phyloP scores from a whole-genome alignment of 768 basidiomycete species.

The Termitomyces sp. region DNA sequence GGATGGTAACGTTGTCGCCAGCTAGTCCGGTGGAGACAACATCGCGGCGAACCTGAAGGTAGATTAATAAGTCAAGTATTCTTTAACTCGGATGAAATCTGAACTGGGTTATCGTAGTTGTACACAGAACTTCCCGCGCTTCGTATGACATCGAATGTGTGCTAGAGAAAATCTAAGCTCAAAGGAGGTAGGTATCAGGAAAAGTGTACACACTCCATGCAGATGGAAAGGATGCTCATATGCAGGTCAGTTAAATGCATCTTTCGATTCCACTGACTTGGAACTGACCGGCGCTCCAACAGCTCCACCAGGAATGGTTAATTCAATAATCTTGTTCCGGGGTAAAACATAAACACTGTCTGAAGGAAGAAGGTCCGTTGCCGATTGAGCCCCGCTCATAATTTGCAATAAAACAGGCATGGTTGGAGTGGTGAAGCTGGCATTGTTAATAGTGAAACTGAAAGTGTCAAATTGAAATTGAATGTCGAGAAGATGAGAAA shows the following conservation, averaged over 20 bases:
- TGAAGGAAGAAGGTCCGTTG: conserved; percentile 25
- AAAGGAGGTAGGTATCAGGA: neutral
- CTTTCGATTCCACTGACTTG: neutral
- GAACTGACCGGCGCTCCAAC: conserved; percentile 25
- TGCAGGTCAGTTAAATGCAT: conserved; percentile 1
- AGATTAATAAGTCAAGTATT: neutral
- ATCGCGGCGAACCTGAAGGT: conserved; percentile 17
- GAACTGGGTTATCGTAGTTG: conserved; percentile 42
- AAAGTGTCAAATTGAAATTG: neutral
- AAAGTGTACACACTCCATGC: conserved; percentile 16
- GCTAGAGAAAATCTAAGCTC: conserved; percentile 14
- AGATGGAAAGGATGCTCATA: conserved; percentile 24
- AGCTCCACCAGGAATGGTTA: conserved; percentile 34
- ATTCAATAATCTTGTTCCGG: conserved; percentile 39
- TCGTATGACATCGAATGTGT: conserved; percentile 34
- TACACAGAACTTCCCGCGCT: conserved; percentile 24
- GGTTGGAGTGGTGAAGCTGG: neutral
- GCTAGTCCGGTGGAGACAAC: conserved; percentile 7
- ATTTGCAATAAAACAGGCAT: neutral
- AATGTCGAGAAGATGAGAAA: neutral
- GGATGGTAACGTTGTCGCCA: conserved; percentile 28
- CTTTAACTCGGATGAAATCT: too few species aligned
- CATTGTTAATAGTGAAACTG: neutral
- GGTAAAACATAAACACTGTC: conserved; percentile 42
- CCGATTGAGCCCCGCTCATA: neutral